A percentile compares a stretch with the other conserved stretches of the same genome.
These are phyloP conservation scores for Dioscorea zingiberensis DNA, from an alignment of 106 monocot species.

Conservation along the genomic window DNA sequence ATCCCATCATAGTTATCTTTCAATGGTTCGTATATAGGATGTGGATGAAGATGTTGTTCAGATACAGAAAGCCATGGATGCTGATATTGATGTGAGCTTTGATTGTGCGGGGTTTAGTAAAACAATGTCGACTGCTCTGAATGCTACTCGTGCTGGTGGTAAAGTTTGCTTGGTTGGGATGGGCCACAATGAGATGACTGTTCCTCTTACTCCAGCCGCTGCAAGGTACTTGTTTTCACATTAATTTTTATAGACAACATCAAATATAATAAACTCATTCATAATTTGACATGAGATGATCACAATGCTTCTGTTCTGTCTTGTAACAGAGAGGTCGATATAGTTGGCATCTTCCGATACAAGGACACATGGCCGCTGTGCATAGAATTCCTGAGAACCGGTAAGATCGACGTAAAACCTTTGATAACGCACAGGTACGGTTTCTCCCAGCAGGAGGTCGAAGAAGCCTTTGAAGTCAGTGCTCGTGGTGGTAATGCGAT, in stretches of 20 bases:
- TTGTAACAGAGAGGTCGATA: conserved; percentile 73
- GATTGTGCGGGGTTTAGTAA: conserved; percentile 93
- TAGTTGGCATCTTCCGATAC: conserved; percentile 84
- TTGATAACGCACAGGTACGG: conserved; percentile 92
- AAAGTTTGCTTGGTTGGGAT: conserved; percentile 89
- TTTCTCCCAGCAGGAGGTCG: conserved; percentile 91
- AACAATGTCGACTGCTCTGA: conserved; percentile 85
- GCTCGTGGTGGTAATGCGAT: conserved; percentile 76
- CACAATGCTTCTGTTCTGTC: background rate
- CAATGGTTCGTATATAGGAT: conserved; percentile 27
- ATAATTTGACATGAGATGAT: background rate
- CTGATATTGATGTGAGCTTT: conserved; percentile 69
- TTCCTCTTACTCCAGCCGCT: conserved; percentile 77
- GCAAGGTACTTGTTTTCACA: conserved; percentile 39
- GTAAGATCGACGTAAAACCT: conserved; percentile 94
- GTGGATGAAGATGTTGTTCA: conserved; percentile 50
- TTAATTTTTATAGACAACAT: too few relatives aligned
- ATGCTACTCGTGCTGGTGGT: conserved; percentile 69
- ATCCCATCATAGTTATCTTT: background rate
- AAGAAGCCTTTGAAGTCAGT: conserved; percentile 91
- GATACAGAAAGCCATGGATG: conserved; percentile 58
- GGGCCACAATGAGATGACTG: conserved; percentile 90
- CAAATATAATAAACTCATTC: too few relatives aligned
- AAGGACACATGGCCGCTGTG: conserved; percentile 98
- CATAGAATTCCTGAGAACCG: conserved; percentile 61